Percentiles rank a stretch among this genome's conserved stretches.
phyloP scores from a whole-genome alignment of 208 protist genomes.

The Pavlovales sp. region DNA sequence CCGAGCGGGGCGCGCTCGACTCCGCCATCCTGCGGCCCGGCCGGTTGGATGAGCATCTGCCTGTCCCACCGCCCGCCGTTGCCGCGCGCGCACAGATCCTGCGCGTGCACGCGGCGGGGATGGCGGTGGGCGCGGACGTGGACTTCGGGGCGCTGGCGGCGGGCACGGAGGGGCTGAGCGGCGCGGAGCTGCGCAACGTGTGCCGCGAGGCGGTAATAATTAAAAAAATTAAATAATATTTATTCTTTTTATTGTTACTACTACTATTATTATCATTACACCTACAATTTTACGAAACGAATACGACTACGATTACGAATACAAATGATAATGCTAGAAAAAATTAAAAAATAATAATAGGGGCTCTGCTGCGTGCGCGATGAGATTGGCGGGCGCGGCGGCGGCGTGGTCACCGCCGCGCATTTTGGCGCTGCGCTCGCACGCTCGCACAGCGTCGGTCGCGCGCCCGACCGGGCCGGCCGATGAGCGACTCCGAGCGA shows the following conservation, averaged over 20 bases:
- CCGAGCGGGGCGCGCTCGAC: slow-evolving; percentile 94
- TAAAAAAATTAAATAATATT: too few relatives aligned
- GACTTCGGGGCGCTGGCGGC: slow-evolving; percentile 56
- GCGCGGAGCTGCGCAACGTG: slow-evolving; percentile 87
- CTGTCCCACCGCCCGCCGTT: not conserved
- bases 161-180: slow-evolving; percentile 77
- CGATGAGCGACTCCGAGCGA: too few relatives aligned
- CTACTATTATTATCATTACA: too few relatives aligned
- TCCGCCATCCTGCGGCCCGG: slow-evolving; percentile 88
- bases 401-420: too few relatives aligned
- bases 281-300: too few relatives aligned
- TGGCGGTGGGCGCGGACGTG: slow-evolving; percentile 53
- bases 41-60: not conserved
- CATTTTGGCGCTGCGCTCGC: too few relatives aligned
- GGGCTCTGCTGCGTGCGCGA: not conserved
- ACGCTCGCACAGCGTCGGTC: too few relatives aligned
- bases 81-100: not conserved
- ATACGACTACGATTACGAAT: too few relatives aligned
- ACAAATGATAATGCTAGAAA: too few relatives aligned
- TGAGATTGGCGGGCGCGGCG: not conserved
- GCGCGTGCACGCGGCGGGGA: not conserved
- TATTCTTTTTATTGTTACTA: too few relatives aligned
- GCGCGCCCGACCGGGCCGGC: too few relatives aligned
- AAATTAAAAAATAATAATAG: too few relatives aligned
- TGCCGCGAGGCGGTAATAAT: slow-evolving; percentile 88